Base-by-base conservation (phyloP, 305 asterid species). In the Plantago lanceolata region DNA sequence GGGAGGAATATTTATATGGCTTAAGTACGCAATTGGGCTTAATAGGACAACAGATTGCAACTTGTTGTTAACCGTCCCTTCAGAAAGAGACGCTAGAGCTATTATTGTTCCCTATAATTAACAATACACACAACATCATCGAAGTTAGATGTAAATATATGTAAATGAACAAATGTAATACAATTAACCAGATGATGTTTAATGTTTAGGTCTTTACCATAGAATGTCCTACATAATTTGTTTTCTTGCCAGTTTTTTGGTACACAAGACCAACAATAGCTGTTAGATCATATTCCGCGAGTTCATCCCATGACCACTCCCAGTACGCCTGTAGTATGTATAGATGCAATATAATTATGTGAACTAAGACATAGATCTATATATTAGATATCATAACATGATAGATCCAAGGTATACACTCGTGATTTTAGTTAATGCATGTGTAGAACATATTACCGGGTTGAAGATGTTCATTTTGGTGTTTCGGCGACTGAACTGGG, bases 301-400 rank as follows among this genome's bases (percentile, higher is more conserved):
- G 66, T 18, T 91, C 96, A 66, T 91, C 96, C 97, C 97, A 88
- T 50, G 94, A 81, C 96, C 96, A 91, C 16, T 91, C 50, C 97
- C 96, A 91, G 57, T 73, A 85, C 14, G 66, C 68, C 96, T 86
- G 73, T 29, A 33, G 17, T 4, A 28, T 26, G 15, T 40, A 11
- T 40, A 13, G 8, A 9, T 37, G 44, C 12, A 7, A 37, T 40
- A 40, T 40, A 40, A 40, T 40, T 40, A 40, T 12, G 11, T 40
- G 14, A 40, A 33, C 2, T 11, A 40, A 8, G 3, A 40, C 3
- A 40, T 40, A 40, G 15, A 40, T 11, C 11, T 11, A 40, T 11
- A 40, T 40, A 3, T 40, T 40, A 40, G 7, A 40, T 40, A 40
- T 8, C 0, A 2, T 9, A 40, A 40, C 11, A 2, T 40, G 16